Conservation (phyloP, 2,329 filamentous ascomycete species). For the Grosmannia huntii region DNA sequence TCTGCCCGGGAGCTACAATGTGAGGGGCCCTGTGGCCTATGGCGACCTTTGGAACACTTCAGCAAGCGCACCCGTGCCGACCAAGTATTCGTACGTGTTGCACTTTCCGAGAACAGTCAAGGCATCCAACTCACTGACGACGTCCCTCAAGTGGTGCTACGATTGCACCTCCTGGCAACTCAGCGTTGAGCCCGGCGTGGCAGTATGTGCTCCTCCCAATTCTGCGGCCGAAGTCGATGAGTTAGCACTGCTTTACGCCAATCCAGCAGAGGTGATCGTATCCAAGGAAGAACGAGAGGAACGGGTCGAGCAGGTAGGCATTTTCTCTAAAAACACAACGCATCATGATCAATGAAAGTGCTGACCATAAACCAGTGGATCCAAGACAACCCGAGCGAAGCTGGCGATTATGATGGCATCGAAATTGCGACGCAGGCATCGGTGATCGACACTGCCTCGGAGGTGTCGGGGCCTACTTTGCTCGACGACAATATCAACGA, state of each 20-base stretch:
- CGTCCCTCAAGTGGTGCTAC: constrained; percentile 24
- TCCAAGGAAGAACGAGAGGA: not conserved
- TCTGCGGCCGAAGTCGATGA: constrained; percentile 4
- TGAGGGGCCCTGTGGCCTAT: constrained; percentile 20
- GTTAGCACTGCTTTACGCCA: not conserved
- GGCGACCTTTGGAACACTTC: constrained; percentile 17
- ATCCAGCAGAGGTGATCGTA: not conserved
- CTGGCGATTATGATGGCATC: constrained; percentile 5
- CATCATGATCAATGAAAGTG: too few relatives aligned
- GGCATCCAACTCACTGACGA: not conserved
- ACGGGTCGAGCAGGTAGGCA: constrained; percentile 5
- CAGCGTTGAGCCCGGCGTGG: constrained; percentile 14
- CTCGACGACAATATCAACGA: constrained; percentile 5
- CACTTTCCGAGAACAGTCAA: not conserved
- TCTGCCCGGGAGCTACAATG: constrained; percentile 12
- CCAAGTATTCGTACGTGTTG: constrained; percentile 17
- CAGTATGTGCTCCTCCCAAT: constrained; percentile 13
- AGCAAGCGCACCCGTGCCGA: constrained; percentile 21
- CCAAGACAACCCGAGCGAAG: constrained; percentile 11
- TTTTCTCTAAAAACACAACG: not conserved
- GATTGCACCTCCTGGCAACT: constrained; percentile 21
- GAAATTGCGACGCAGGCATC: constrained; percentile 4
- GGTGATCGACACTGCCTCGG: constrained; percentile 1
- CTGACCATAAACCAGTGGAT: constrained; percentile 9
- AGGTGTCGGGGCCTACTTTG: constrained; percentile 2